Base-by-base conservation (phyloP, 192 early-diverging fungal genomes). In the Kickxella alabastrina region DNA sequence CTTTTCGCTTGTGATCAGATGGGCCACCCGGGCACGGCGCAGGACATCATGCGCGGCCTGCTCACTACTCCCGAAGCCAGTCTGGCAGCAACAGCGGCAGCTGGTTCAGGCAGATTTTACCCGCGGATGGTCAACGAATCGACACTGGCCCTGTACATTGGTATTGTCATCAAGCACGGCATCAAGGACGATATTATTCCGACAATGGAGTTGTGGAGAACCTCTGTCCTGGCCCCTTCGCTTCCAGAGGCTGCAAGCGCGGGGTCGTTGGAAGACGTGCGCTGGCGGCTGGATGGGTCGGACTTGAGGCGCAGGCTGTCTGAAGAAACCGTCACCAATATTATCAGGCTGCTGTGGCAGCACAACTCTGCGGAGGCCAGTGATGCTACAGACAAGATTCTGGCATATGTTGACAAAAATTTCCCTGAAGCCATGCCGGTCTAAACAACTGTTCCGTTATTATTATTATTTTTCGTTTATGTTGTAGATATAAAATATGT, bases 1-100 rank as follows among this genome's bases (percentile, higher is more conserved):
- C 51, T 74, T 41, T 66, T 62, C 47, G 63, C 70, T n/a, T 62
- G 59, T 35, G 70, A 74, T 35, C 70, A 74, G 49, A 49, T 62
- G 28, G 64, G 70, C 24, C 70, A 45, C 10, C 28, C 36, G 2
- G n/a, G 26, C 5, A 40, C 27, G 1, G 70, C 63, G 6, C 47
- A 34, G n/a, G 54, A 66, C 27, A 60, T 66, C 36, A 39, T 66
- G 6, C 45, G 21, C 10, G 47, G 59, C 9, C 31, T 74, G 23
- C 59, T 74, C 4, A 48, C 44, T 8, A 54, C 47, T 10, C 42
- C 26, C 26, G 21, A 29, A 21, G 32, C 36, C 31, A 14, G 21
- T 23, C 10, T 24, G 37, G 8, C 10, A 40, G 32, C 10, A 24
- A 18, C 19, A 10, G 27, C 21, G 7, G 18, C 6, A 6, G 4